Conservation (phyloP, 1,139 yeast species). For the Protomyces pachydermus region DNA sequence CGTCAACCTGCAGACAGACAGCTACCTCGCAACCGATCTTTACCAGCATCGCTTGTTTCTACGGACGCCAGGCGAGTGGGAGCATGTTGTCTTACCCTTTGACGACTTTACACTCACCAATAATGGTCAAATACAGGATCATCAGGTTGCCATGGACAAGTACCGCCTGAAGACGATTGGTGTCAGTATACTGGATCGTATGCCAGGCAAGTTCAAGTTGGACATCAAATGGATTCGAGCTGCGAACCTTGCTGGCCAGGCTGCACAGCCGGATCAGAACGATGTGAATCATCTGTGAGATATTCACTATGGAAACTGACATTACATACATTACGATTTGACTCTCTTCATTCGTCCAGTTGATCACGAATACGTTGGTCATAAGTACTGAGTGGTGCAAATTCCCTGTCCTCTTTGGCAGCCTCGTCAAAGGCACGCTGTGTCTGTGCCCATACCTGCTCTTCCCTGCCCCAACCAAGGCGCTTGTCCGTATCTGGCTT, state of each 20-base stretch:
- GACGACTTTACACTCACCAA: slow-evolving; percentile 77
- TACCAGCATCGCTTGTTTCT: slow-evolving; percentile 77
- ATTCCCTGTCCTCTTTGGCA: not conserved
- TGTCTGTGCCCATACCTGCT: not conserved
- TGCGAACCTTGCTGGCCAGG: not conserved
- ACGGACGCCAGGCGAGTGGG: slow-evolving; percentile 67
- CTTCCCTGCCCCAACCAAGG: not conserved
- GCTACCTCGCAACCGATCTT: slow-evolving; percentile 60
- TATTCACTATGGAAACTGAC: not conserved
- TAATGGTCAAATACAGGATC: slow-evolving; percentile 74
- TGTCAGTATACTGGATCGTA: slow-evolving; percentile 70
- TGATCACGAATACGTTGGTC: not conserved
- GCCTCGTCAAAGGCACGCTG: not conserved
- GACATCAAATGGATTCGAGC: slow-evolving; percentile 72
- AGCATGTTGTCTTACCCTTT: slow-evolving; percentile 41
- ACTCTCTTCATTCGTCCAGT: not conserved
- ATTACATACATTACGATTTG: not conserved
- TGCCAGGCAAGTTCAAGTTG: slow-evolving; percentile 69
- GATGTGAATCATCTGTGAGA: not conserved
- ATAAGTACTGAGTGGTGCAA: not conserved
- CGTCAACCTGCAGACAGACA: slow-evolving; percentile 72
- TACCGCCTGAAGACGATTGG: slow-evolving; percentile 69
- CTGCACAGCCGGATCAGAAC: not conserved
- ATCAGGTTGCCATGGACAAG: slow-evolving; percentile 55
- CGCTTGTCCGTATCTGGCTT: not conserved